A percentile compares a stretch with the other conserved stretches of the same genome.
Conservation (phyloP, 768 basidiomycete genomes). For the Mycena vulgaris region DNA sequence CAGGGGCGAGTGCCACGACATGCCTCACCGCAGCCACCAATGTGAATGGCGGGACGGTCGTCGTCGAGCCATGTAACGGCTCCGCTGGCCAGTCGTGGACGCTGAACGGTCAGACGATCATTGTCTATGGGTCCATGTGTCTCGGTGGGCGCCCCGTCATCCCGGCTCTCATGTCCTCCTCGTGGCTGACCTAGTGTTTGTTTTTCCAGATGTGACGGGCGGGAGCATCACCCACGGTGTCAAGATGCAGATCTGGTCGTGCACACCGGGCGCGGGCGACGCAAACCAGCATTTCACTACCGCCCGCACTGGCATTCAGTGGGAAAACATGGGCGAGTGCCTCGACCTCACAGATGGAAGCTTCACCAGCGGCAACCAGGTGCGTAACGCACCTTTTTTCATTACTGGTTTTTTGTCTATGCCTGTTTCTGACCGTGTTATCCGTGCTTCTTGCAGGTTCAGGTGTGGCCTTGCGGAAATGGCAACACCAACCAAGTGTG, state of each 20-base stretch:
- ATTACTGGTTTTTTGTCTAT: background rate
- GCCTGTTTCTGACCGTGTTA: background rate
- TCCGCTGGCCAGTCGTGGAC: constrained; percentile 21
- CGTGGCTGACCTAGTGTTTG: background rate
- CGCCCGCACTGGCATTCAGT: constrained; percentile 18
- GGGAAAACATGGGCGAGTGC: constrained; percentile 39
- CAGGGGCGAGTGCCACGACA: constrained; percentile 5
- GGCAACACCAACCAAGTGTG: constrained; percentile 47
- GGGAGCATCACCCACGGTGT: constrained; percentile 40
- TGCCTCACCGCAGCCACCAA: constrained; percentile 7
- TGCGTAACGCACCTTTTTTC: background rate
- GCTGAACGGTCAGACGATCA: constrained; percentile 9
- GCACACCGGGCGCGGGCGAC: constrained; percentile 33
- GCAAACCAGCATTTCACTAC: constrained; percentile 36
- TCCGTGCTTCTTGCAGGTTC: constrained; percentile 2
- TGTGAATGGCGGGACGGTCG: constrained; percentile 6
- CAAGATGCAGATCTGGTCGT: constrained; percentile 45
- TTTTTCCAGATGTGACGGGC: constrained; percentile 33
- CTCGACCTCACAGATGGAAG: constrained; percentile 40
- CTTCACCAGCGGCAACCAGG: constrained; percentile 36
- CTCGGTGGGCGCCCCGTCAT: constrained; percentile 27
- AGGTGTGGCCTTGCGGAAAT: constrained; percentile 17
- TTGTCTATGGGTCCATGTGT: constrained; percentile 36
- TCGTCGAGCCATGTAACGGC: constrained; percentile 20
- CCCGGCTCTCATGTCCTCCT: background rate